These are phyloP conservation scores for Aureobasidium sp. DNA, from an alignment of 2,329 filamentous ascomycete genomes.

Conservation along the genomic window DNA sequence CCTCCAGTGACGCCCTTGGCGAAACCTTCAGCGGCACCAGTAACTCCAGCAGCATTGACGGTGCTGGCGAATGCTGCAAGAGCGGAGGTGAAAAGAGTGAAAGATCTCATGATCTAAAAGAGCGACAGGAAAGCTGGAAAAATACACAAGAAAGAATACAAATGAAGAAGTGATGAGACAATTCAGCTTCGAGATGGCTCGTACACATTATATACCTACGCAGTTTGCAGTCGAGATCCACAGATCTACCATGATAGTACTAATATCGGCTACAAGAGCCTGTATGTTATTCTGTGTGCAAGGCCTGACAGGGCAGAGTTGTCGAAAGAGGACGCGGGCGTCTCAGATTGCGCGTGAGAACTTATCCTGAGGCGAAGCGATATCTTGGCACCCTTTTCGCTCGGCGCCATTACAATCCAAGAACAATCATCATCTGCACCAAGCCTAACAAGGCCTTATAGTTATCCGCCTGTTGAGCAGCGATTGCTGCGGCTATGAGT, in stretches of 20 bases:
- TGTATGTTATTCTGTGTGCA: not conserved
- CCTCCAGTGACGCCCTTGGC: conserved; percentile 51
- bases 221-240: not conserved
- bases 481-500: not conserved
- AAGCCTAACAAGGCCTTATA: not conserved
- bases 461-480: not conserved
- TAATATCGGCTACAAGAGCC: conserved; percentile 4
- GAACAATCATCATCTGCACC: not conserved
- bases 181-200: not conserved
- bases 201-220: conserved; percentile 1
- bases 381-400: not conserved
- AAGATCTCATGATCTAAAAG: conserved; percentile 19
- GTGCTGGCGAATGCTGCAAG: conserved; percentile 17
- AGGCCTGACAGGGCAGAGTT: not conserved
- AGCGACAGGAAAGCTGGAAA: not conserved
- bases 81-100: conserved; percentile 14
- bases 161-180: conserved; percentile 3
- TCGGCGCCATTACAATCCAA: not conserved
- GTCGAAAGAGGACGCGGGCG: conserved; percentile 1
- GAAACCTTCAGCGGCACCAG: conserved; percentile 38
- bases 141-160: not conserved
- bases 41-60: conserved; percentile 20
- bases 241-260: not conserved
- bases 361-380: conserved; percentile 4
- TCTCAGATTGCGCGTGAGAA: conserved; percentile 5